Base-by-base conservation (phyloP, 2,329 filamentous ascomycete genomes). In the Pseudogymnoascus sp. region DNA sequence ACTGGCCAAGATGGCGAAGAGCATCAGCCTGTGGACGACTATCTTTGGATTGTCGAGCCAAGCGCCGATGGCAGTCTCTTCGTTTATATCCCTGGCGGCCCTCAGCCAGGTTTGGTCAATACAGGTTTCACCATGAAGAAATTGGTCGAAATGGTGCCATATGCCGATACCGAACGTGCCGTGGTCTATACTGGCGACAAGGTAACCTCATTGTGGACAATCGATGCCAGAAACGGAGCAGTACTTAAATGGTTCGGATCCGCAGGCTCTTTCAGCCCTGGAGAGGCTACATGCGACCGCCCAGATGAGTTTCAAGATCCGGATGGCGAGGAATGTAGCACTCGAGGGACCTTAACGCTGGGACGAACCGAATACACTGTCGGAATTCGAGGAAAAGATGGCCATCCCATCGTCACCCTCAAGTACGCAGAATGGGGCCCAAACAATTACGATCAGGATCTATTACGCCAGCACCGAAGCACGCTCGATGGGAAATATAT, bases 381-480 rank as follows among this genome's bases (percentile, higher is more conserved):
- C 64, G 86, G 83, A 62, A 95, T 99, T 49, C 88, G 92, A 67
- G 87, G 90, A 64, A 83, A 89, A 68, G 87, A 85, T 3, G 87
- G 88, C 1, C 84, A 88, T 64, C 84, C 85, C 6, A 88, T 99
- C 65, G 96, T 92, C 70, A 96, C 91, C 0, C 84, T 99, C 68
- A 92, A 86, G 67, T 99, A 95, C 72, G 89, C 91, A 10, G 94
- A 99, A 74, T 99, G 94, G 94, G 87, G 86, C 0, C 90, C 92
- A 12, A 99, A 99, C 74, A 95, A 89, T 64, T 90, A 87, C 65
- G 93, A 99, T 74, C 84, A 84, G 66, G 94, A 99, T 72, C 84
- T 99, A 6, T 87, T 91, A 69, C 84, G 84, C 59, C 91, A 97
- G 71, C 94, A 97, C 71, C 83, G 83, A 12, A 77, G 80, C 10